Evolutionary conservation across 2,329 filamentous ascomycete species (phyloP), one percentile per base, ranked within the genome.

Genomic region (Massarina eburnea): DNA sequence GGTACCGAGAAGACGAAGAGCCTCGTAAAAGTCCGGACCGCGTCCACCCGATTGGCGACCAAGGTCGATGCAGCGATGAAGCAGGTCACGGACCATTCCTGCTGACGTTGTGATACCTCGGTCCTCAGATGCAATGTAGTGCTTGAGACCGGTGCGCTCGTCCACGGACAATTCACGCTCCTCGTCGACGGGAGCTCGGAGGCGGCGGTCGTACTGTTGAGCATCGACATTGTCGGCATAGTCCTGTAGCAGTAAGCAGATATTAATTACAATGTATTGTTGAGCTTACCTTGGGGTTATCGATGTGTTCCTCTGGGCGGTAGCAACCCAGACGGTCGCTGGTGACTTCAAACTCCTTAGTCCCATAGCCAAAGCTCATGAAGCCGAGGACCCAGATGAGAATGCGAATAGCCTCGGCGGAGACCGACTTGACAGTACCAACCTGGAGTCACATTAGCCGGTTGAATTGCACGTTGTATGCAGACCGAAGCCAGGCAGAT

Each of bases 221-320:
- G 91, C 91, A 73, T 96, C 91, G 47, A 84, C 67, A 56, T 95
- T 95, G 67, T 95, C 90, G 58, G 89, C 91, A 64, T 96, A 96
- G 71, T 90, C 85, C 72, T 69, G 29, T 20, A 1, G 9, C 26
- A 20, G 39, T 55, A 22, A 61, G 48, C 24, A 36, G 47, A 3
- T 38, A 24, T 22, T 41, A 2, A 6, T 15, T 17, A 38, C 14
- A 26, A 14, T n/a, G n/a, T n/a, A n/a, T 6, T 12, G 17, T 9
- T 2, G 15, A 21, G 38, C 60, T 33, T 9, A 67, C 66, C 54
- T 90, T 86, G 17, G 80, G 81, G 55, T 84, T 83, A 71, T 92
- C 88, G 58, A 92, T 91, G 69, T 92, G 88, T 70, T 92, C 89
- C 65, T 70, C 64, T 2, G 64, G 67, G 44, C 88, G 80, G 71